A percentile compares a stretch with the other conserved stretches of the same genome.
phyloP scores from a whole-genome alignment of 495 filamentous ascomycete genomes.

The Penicillium coffeae region DNA sequence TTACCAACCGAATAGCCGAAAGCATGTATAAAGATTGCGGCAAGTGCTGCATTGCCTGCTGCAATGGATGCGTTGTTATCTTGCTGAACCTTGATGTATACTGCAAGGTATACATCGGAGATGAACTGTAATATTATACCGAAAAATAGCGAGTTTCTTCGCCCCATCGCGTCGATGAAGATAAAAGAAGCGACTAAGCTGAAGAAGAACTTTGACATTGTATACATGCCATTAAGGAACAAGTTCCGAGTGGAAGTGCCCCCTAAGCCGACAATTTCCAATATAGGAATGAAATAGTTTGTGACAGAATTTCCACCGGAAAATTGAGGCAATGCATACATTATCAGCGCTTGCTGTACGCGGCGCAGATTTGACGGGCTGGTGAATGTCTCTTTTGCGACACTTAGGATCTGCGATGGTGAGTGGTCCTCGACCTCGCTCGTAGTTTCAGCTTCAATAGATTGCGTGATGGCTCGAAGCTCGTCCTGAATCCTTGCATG shows the following conservation, averaged over 20 bases:
- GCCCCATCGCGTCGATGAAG: constrained; percentile 14
- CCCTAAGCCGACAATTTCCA: constrained; percentile 6
- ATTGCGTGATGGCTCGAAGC: neutral
- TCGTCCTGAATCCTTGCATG: constrained; percentile 53
- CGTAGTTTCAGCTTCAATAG: constrained; percentile 30
- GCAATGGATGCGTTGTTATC: neutral
- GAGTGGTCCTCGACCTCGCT: neutral
- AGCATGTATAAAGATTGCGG: constrained; percentile 10
- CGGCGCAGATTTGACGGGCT: constrained; percentile 13
- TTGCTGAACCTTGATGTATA: constrained; percentile 12
- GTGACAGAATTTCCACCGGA: constrained; percentile 20
- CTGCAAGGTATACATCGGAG: constrained; percentile 9
- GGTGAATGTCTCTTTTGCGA: constrained; percentile 8
- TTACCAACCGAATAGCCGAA: constrained; percentile 14
- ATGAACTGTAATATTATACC: constrained; percentile 13
- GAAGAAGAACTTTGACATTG: constrained; percentile 11
- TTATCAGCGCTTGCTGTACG: constrained; percentile 7
- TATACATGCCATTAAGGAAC: constrained; percentile 14
- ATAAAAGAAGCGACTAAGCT: constrained; percentile 10
- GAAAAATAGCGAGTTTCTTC: constrained; percentile 9
- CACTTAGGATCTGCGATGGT: neutral
- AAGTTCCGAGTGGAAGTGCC: neutral
- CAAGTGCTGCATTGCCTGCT: constrained; percentile 6
- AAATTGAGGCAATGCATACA: constrained; percentile 13
- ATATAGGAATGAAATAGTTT: constrained; percentile 9